These are phyloP conservation scores for Kluyveromyces starmeri DNA, from an alignment of 805 yeast species.

Conservation along the genomic window DNA sequence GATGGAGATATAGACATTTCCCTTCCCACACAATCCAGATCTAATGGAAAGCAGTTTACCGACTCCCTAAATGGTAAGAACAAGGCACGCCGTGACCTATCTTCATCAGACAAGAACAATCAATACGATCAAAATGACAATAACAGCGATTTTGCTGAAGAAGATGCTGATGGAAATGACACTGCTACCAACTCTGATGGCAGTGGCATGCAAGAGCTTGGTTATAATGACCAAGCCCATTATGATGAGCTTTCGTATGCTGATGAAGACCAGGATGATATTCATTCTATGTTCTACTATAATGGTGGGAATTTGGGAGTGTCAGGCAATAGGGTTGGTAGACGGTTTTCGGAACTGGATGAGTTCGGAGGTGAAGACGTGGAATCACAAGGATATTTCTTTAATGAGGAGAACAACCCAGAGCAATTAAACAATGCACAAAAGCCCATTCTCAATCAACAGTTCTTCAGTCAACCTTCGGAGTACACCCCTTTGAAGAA, in stretches of 20 bases:
- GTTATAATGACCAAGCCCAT: neutral
- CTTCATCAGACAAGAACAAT: neutral
- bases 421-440: neutral
- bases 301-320: slow-evolving; percentile 17
- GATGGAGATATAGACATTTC: slow-evolving; percentile 2
- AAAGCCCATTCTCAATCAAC: neutral
- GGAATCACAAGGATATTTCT: slow-evolving; percentile 5
- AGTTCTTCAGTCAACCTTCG: slow-evolving; percentile 6
- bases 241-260: slow-evolving; percentile 10
- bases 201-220: slow-evolving; percentile 1
- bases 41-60: neutral
- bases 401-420: neutral
- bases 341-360: slow-evolving; percentile 27
- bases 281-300: slow-evolving; percentile 29
- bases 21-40: slow-evolving; percentile 2
- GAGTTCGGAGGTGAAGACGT: slow-evolving; percentile 17
- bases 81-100: neutral
- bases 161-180: slow-evolving; percentile 1
- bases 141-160: slow-evolving; percentile 1
- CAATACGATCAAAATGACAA: slow-evolving; percentile 1
- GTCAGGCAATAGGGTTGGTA: slow-evolving; percentile 19
- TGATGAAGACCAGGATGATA: slow-evolving; percentile 18
- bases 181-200: neutral
- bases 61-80: neutral
- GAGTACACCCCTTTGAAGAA: slow-evolving; percentile 9